phyloP scores from a whole-genome alignment of 805 yeast species.

The Saccharomycopsis guyanensis region DNA sequence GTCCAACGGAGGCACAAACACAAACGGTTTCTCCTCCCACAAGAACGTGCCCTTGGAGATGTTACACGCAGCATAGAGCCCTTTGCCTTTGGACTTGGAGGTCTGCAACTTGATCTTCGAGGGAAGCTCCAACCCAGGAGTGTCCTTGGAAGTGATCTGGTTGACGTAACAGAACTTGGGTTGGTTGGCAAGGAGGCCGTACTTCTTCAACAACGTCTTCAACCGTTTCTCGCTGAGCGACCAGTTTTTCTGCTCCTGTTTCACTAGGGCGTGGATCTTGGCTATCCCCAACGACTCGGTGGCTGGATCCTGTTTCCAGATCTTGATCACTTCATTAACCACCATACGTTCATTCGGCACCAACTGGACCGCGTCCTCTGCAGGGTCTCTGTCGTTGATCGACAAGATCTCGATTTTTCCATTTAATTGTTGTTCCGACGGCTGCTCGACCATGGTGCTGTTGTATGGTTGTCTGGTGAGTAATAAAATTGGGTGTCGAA shows the following conservation, averaged over 20 bases:
- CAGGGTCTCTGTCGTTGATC: slow-evolving; percentile 19
- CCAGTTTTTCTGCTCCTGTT: slow-evolving; percentile 53
- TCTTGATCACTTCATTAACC: slow-evolving; percentile 48
- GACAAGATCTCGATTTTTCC: slow-evolving; percentile 18
- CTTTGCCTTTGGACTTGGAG: slow-evolving; percentile 53
- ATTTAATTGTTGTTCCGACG: background rate
- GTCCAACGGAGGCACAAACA: slow-evolving; percentile 61
- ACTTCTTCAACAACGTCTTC: slow-evolving; percentile 43
- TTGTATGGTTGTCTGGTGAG: too few relatives aligned
- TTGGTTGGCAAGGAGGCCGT: slow-evolving; percentile 42
- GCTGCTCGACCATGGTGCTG: slow-evolving; percentile 3
- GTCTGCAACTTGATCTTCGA: slow-evolving; percentile 35
- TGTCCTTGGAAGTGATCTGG: slow-evolving; percentile 43
- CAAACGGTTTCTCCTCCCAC: slow-evolving; percentile 59
- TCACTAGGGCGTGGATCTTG: slow-evolving; percentile 45
- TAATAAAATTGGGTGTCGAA: too few relatives aligned
- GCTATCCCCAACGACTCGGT: slow-evolving; percentile 50
- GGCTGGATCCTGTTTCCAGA: slow-evolving; percentile 63
- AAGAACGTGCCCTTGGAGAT: slow-evolving; percentile 45
- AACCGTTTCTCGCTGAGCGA: slow-evolving; percentile 50
- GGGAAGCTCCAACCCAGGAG: slow-evolving; percentile 37
- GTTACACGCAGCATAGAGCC: slow-evolving; percentile 43
- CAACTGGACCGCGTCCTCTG: slow-evolving; percentile 18
- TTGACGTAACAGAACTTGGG: slow-evolving; percentile 43
- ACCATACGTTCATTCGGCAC: slow-evolving; percentile 55